Evolutionary conservation across 108 stramenopile genomes (phyloP), one percentile per base, ranked within the genome.

Genomic region (Skeletonema marinoi): DNA sequence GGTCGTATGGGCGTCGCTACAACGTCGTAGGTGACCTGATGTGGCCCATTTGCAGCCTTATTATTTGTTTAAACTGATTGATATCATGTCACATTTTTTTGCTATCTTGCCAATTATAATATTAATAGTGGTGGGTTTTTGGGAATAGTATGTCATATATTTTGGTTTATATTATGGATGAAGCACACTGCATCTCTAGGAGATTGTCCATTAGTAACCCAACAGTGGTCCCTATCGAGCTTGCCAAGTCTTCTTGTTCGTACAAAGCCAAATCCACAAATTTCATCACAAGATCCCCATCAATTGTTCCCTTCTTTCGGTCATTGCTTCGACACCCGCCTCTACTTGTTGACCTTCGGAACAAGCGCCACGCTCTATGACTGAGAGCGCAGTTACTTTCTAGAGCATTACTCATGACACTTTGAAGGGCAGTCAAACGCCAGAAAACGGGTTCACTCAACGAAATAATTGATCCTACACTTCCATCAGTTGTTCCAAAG

Each of bases 141-240:
- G 0, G 0, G 25, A 0, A 25, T 25, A 25, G 25, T 0, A 25
- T 0, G 25, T 25, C 0, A 12, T 46, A n/a, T n/a, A 11, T 5
- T 4, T 16, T 36, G 4, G 0, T 48, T 71, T 33, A 78, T 21
- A 71, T 36, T 19, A 70, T 66, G 17, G 78, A 71, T 50, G 67
- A 68, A 70, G 79, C 79, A 56, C 90, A 92, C 44, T 81, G 65
- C 13, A 98, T 72, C 67, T 98, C 97, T 1, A 97, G 78, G 9
- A 98, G 73, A 75, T 94, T 96, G 80, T 93, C 94, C 75, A 98
- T 77, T 19, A 98, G 90, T 36, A 94, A 69, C 60, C 93, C 96
- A 17, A 96, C 96, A 31, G 96, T 97, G 10, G 96, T 96, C 9
- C 97, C 97, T 58, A 98, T 97, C 17, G 96, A 94, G 74, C 95